A percentile compares a stretch with the other conserved stretches of the same genome.
phyloP scores from a whole-genome alignment of 257 asterid genomes.

The Solanum boliviense region DNA sequence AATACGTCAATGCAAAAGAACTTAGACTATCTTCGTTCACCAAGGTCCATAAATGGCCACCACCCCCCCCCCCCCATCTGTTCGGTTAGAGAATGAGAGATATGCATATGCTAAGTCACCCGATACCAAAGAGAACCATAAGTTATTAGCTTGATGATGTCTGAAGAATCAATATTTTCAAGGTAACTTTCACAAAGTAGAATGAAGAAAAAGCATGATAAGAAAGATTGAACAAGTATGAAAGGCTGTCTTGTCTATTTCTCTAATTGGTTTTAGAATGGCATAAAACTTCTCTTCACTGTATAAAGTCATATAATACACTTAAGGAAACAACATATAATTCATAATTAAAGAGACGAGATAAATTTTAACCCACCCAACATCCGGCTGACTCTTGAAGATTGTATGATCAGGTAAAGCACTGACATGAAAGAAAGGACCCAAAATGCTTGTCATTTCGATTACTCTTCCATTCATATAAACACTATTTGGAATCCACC shows the following conservation, averaged over 20 bases:
- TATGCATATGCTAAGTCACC: background rate
- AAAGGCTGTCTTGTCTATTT: background rate
- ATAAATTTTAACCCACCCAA: constrained; percentile 54
- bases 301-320: background rate
- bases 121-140: background rate
- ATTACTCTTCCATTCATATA: constrained; percentile 88
- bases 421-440: constrained; percentile 94
- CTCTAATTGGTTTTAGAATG: background rate
- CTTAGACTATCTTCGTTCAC: background rate
- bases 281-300: background rate
- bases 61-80: background rate
- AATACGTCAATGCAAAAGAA: background rate
- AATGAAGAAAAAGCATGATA: background rate
- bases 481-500: constrained; percentile 84
- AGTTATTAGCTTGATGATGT: background rate
- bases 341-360: background rate
- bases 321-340: background rate
- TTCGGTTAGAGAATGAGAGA: background rate
- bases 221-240: background rate
- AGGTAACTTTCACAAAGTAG: background rate
- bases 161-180: background rate
- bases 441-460: constrained; percentile 92
- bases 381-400: constrained; percentile 87
- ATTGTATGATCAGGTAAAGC: constrained; percentile 77
- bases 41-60: background rate